Base-by-base conservation (phyloP, 257 asterid species). In the Solanum tacnaense region DNA sequence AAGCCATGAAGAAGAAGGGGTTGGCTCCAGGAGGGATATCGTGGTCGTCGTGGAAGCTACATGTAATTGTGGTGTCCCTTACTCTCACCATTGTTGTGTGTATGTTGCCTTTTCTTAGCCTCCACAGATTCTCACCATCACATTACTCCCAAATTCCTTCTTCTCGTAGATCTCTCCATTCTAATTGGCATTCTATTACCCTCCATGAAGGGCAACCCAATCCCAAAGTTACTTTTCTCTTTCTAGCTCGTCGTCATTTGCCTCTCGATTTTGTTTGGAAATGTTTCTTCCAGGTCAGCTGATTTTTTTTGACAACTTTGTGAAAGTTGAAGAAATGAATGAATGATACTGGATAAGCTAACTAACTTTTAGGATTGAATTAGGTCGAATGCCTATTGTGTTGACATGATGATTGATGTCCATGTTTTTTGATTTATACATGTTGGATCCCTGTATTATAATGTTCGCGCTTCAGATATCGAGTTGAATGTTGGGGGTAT, bases 181-280 rank as follows among this genome's bases (percentile, higher is more conserved):
- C 36, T 7, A 23, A 25, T 25, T 78, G 23, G 84, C 35, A 76
- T 3, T 76, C 58, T 34, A 76, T 25, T n/a, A 4, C 89, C 88
- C 58, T 71, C 75, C 56, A 73, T 73, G 49, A 13, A 38, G 96
- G 96, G n/a, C 8, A 52, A 52, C 23, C 62, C 34, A 89, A 91
- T 92, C 95, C 98, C 8, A 96, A 93, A 91, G 88, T 97, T 90
- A 96, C 99, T 5, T 96, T 97, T 89, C 86, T 95, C 76, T 97
- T 93, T 84, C 94, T 96, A 56, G 92, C 92, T 73, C 92, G 98
- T 70, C 90, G 91, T 32, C 90, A 92, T 89, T 92, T 97, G 91
- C 99, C 98, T n/a, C 98, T 97, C 23, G 98, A 96, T 95, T 97
- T 96, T 86, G 92, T 97, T 9, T 96, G 99, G 99, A 95, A 91